Evolutionary conservation across 805 yeast genomes (phyloP).

Genomic region (Saccharomyces jurei): DNA sequence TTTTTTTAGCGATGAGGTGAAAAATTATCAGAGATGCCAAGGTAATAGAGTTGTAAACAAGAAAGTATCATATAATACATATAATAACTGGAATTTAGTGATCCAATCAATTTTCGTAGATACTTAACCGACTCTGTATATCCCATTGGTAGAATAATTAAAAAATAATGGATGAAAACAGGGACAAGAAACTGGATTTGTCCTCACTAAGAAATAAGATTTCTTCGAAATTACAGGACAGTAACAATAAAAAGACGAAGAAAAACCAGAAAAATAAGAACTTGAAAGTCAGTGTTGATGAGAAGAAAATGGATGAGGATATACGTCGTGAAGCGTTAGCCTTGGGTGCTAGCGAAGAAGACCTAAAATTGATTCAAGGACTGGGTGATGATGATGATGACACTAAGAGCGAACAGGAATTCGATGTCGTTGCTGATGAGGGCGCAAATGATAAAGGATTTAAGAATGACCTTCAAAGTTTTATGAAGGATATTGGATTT

Average conservation of each 20-base stretch:
- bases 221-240: conserved; percentile 40
- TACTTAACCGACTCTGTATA: not conserved
- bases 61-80: not conserved
- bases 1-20: not conserved
- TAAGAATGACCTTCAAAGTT: conserved; percentile 46
- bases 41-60: not conserved
- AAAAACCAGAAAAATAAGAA: conserved; percentile 14
- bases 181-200: conserved; percentile 20
- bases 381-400: conserved; percentile 42
- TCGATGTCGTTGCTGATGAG: conserved; percentile 29
- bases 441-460: conserved; percentile 34
- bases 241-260: conserved; percentile 17
- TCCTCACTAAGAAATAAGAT: conserved; percentile 60
- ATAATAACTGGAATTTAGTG: not conserved
- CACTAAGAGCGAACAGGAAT: conserved; percentile 36
- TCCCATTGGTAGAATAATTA: not conserved
- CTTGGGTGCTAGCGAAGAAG: conserved; percentile 83
- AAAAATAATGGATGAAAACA: not conserved
- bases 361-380: conserved; percentile 53
- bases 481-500: conserved; percentile 64
- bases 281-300: conserved; percentile 15
- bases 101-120: not conserved
- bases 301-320: conserved; percentile 14
- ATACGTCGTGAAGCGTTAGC: conserved; percentile 68
- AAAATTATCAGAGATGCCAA: not conserved